Conservation (phyloP, 2,329 filamentous ascomycete species). For the Magnaporthales sp. region DNA sequence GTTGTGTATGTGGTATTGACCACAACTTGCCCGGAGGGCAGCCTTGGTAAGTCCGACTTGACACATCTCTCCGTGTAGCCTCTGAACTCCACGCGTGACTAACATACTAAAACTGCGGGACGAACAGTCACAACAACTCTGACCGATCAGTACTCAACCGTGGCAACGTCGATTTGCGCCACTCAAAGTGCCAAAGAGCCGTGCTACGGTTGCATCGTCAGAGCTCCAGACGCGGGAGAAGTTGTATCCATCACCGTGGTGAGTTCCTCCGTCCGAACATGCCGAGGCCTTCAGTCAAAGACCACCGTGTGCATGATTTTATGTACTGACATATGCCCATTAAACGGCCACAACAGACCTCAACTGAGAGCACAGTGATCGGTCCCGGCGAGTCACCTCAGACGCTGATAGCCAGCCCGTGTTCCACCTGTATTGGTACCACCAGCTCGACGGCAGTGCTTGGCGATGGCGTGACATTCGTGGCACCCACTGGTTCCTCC, state of each 20-base stretch:
- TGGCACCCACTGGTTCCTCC: background rate
- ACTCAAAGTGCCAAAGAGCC: conserved; percentile 14
- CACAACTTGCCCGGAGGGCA: conserved; percentile 17
- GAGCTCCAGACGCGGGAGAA: conserved; percentile 7
- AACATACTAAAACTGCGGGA: background rate
- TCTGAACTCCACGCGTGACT: background rate
- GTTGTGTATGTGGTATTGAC: conserved; percentile 20
- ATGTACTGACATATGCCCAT: background rate
- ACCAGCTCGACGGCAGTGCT: no score
- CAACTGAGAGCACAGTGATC: background rate
- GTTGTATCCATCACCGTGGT: background rate
- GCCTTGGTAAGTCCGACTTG: conserved; percentile 12
- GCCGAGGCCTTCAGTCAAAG: background rate
- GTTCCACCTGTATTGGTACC: no score
- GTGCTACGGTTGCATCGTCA: conserved; percentile 21
- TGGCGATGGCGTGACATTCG: no score
- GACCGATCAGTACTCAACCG: conserved; percentile 14
- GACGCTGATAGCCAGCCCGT: no score
- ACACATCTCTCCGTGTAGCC: background rate
- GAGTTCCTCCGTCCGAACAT: background rate
- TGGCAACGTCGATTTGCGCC: conserved; percentile 20
- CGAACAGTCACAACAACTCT: conserved; percentile 13
- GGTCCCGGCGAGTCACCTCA: background rate
- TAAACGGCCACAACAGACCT: background rate
- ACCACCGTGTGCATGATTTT: background rate